Evolutionary conservation across 2,329 filamentous ascomycete species (phyloP), one percentile per base, ranked within the genome.

Genomic region (Penicillium crustosum): DNA sequence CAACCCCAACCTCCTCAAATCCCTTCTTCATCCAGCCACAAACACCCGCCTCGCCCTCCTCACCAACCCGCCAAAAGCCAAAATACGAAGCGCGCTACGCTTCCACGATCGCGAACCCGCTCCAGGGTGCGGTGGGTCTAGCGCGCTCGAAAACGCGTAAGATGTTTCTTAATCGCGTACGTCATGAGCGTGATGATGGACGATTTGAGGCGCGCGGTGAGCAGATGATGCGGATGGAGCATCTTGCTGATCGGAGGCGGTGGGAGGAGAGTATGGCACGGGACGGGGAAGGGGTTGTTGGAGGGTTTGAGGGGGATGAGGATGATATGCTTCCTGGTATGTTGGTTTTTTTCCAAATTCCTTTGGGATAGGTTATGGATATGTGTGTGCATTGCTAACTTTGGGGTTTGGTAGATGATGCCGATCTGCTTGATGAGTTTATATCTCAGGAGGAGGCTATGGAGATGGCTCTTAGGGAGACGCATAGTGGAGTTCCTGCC

Each of bases 211-310:
- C 67, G 61, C 75, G 70, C 61, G 76, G 72, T 62, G 81, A 73
- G 66, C 77, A 72, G 70, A 71, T 75, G 58, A 74, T 72, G 70
- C 75, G 67, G 63, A 75, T 72, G 74, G 78, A 79, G 59, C 71
- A 71, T 66, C 64, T 73, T 55, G 71, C 67, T 53, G 75, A 73
- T 64, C 69, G 72, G 66, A 70, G 68, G 60, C 61, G 62, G 50
- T 78, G 77, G 73, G 71, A 73, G 31, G 75, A 77, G 60, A 59
- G 54, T 27, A 77, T 78, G 75, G 65, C 62, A 47, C 59, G 69
- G 38, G 61, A 70, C 42, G 72, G 70, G 21, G 73, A 73, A 49
- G 27, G 63, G 51, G 41, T 55, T 62, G 44, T 42, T 55, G 45
- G 27, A 10, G 67, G 66, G 25, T 58, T 58, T 19, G 66, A 63